Conservation (phyloP, 2,329 filamentous ascomycete species). For the Amesomyces nigricolor region DNA sequence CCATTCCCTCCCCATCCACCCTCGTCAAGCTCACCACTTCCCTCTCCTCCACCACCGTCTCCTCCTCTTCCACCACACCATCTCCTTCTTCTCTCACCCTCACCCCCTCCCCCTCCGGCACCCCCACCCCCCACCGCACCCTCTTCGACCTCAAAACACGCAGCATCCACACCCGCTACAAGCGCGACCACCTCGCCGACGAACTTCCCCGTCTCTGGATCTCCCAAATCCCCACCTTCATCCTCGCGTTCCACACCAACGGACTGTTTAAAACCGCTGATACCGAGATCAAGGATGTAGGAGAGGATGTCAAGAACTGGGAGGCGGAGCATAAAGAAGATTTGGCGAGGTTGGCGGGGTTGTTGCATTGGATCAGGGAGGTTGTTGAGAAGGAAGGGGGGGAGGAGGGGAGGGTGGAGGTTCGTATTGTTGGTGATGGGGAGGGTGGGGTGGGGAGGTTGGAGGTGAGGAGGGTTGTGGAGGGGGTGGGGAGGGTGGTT, state of each 20-base stretch:
- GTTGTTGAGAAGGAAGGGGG: conserved; percentile 15
- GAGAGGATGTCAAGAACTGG: conserved; percentile 32
- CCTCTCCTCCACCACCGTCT: conserved; percentile 3
- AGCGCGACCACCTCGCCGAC: conserved; percentile 29
- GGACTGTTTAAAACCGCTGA: conserved; percentile 33
- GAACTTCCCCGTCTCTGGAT: conserved; percentile 41
- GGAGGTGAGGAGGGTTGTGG: conserved; percentile 25
- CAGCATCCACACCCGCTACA: conserved; percentile 33
- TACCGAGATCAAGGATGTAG: conserved; percentile 32
- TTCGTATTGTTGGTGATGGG: conserved; percentile 15
- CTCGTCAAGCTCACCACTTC: conserved; percentile 4
- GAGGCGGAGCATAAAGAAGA: conserved; percentile 30
- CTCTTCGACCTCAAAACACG: conserved; percentile 44
- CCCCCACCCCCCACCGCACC: conserved; percentile 28
- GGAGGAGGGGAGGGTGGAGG: conserved; percentile 24
- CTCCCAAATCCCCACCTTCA: conserved; percentile 36
- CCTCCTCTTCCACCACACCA: background rate
- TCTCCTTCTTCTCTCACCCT: background rate
- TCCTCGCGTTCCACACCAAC: conserved; percentile 37
- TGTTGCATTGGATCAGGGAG: conserved; percentile 26
- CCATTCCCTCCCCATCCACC: background rate
- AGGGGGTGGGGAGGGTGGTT: conserved; percentile 22
- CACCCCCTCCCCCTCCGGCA: conserved; percentile 23
- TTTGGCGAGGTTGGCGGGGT: conserved; percentile 30
- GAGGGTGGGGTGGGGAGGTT: conserved; percentile 12